phyloP scores from a whole-genome alignment of 129 eudicot genomes.

The Artemisia tridentata region DNA sequence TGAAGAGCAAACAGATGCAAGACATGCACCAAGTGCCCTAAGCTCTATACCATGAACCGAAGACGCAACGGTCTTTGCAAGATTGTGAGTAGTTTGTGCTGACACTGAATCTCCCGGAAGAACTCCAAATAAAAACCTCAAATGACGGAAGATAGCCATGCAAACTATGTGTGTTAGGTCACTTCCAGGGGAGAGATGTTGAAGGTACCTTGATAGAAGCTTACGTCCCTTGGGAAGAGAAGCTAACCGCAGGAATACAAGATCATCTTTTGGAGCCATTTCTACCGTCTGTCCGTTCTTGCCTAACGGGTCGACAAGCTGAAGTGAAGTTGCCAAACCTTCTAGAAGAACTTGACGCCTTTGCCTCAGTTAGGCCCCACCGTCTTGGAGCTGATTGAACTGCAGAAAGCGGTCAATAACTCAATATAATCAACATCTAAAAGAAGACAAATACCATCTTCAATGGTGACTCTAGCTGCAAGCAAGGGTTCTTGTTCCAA shows the following conservation, averaged over 20 bases:
- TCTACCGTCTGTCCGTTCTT: constrained; percentile 55
- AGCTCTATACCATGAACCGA: constrained; percentile 44
- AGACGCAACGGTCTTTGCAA: constrained; percentile 46
- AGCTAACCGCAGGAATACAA: constrained; percentile 64
- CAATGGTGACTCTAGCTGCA: constrained; percentile 94
- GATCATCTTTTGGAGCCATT: constrained; percentile 56
- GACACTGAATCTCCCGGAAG: constrained; percentile 45
- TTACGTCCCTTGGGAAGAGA: constrained; percentile 90
- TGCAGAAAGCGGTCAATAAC: constrained; percentile 74
- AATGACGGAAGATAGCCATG: constrained; percentile 93
- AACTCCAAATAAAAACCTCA: constrained; percentile 78
- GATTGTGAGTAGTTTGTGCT: constrained; percentile 40
- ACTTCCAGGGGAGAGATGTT: constrained; percentile 55
- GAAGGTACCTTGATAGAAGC: constrained; percentile 67
- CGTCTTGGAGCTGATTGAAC: constrained; percentile 79
- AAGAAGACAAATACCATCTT: constrained; percentile 82
- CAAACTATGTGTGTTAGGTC: constrained; percentile 80
- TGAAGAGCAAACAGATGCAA: too few species aligned
- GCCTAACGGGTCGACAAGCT: constrained; percentile 81
- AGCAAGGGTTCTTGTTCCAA: constrained; percentile 97
- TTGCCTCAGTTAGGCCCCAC: constrained; percentile 60
- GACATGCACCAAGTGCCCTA: too few species aligned
- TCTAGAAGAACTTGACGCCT: constrained; percentile 79
- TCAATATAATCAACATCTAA: constrained; percentile 93
- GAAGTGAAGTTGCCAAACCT: constrained; percentile 85